A percentile compares a stretch with the other conserved stretches of the same genome.
phyloP scores from a whole-genome alignment of 2,329 filamentous ascomycete species.

The Amauroascus verrucosus region DNA sequence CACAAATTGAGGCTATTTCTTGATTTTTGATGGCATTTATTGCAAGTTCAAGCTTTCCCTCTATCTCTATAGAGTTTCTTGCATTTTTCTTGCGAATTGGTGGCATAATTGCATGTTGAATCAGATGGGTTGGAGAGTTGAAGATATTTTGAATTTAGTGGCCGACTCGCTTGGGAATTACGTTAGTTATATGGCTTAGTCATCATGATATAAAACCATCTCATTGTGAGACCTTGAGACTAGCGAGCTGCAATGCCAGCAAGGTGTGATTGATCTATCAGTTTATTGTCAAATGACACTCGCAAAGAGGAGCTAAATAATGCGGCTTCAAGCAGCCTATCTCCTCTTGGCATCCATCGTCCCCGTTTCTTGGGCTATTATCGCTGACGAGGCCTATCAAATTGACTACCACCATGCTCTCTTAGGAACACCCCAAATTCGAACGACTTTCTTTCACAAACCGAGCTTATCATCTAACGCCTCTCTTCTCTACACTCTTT shows the following conservation, averaged over 20 bases:
- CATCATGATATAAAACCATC: too few relatives aligned
- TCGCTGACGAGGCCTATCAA: conserved; percentile 79
- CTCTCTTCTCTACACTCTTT: conserved; percentile 82
- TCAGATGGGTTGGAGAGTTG: too few relatives aligned
- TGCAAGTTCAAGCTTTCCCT: too few relatives aligned
- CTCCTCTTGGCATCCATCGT: conserved; percentile 37
- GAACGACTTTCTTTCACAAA: conserved; percentile 90
- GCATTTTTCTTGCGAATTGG: too few relatives aligned
- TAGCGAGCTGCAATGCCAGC: neutral
- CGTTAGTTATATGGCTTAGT: too few relatives aligned
- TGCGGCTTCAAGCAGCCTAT: conserved; percentile 35
- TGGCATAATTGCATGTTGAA: too few relatives aligned
- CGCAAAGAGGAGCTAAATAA: conserved; percentile 22
- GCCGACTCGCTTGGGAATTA: too few relatives aligned
- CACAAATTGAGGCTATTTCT: too few relatives aligned
- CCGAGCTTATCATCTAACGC: conserved; percentile 73
- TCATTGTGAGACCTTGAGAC: too few relatives aligned
- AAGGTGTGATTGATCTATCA: neutral
- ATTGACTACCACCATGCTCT: conserved; percentile 90
- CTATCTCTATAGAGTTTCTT: too few relatives aligned
- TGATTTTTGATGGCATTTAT: too few relatives aligned
- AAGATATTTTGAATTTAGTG: too few relatives aligned
- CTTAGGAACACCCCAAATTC: conserved; percentile 67
- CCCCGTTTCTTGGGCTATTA: conserved; percentile 56
- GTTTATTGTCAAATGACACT: conserved; percentile 25